Evolutionary conservation across 169 alveolate genomes (phyloP).

Genomic region (Cryptosporidium xiaoi): DNA sequence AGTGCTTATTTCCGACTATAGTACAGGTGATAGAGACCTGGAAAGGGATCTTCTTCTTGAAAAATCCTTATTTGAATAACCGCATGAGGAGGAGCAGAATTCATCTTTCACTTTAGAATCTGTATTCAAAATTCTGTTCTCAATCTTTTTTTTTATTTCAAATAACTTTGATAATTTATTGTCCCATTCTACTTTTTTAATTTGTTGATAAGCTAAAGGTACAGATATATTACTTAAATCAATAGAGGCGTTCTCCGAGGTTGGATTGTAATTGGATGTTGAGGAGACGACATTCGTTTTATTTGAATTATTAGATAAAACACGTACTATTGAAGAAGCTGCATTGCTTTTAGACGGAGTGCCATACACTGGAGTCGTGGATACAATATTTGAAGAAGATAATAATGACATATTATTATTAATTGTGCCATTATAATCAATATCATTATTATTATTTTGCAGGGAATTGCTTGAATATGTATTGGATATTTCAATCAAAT

Average conservation of each 20-base stretch:
- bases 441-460: background rate
- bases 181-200: conserved; percentile 63
- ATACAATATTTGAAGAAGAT: no score
- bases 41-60: background rate
- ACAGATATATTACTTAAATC: conserved; percentile 30
- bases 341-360: background rate
- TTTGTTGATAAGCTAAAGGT: conserved; percentile 67
- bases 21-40: conserved; percentile 28
- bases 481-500: conserved; percentile 32
- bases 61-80: background rate
- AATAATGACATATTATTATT: no score
- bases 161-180: conserved; percentile 27
- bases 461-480: background rate
- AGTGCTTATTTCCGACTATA: no score
- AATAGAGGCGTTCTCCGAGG: background rate
- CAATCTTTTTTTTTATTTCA: conserved; percentile 28
- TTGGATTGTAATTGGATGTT: no score
- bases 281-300: no score
- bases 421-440: background rate
- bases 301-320: no score
- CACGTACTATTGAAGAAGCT: background rate
- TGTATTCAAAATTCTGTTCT: conserved; percentile 9
- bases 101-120: background rate
- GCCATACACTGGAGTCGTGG: no score
- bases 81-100: background rate